phyloP scores from a whole-genome alignment of 768 basidiomycete genomes.

The Daedalea quercina region DNA sequence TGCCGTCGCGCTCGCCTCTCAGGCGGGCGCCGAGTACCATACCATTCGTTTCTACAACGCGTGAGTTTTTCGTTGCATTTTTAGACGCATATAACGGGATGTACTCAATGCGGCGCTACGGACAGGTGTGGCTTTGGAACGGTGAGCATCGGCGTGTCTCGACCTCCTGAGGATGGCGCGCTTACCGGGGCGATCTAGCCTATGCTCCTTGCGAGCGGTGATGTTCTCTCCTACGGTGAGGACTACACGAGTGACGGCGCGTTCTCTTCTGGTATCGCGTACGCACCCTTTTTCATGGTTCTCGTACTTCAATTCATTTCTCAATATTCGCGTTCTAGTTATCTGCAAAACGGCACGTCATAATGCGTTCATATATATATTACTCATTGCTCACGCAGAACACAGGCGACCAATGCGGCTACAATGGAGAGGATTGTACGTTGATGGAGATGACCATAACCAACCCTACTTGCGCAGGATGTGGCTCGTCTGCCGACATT shows the following conservation, averaged over 20 bases:
- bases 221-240: conserved; percentile 31
- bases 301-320: neutral
- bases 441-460: conserved; percentile 42
- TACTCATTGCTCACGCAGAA: neutral
- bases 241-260: conserved; percentile 28
- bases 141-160: conserved; percentile 18
- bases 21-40: conserved; percentile 32
- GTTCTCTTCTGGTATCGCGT: conserved; percentile 36
- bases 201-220: conserved; percentile 31
- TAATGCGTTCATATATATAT: neutral
- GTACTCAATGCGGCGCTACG: neutral
- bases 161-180: neutral
- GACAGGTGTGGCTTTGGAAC: conserved; percentile 31
- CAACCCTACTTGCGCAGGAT: conserved; percentile 35
- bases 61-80: conserved; percentile 22
- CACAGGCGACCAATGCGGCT: conserved; percentile 30
- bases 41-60: conserved; percentile 39
- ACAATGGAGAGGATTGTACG: conserved; percentile 42
- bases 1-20: conserved; percentile 11
- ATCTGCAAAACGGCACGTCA: conserved; percentile 35
- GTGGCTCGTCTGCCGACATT: conserved; percentile 42
- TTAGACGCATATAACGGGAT: neutral
- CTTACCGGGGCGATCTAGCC: conserved; percentile 20
- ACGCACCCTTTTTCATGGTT: conserved; percentile 14
- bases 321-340: conserved; percentile 21